Base-by-base conservation (phyloP, 768 basidiomycete genomes). In the Kwoniella sp. region DNA sequence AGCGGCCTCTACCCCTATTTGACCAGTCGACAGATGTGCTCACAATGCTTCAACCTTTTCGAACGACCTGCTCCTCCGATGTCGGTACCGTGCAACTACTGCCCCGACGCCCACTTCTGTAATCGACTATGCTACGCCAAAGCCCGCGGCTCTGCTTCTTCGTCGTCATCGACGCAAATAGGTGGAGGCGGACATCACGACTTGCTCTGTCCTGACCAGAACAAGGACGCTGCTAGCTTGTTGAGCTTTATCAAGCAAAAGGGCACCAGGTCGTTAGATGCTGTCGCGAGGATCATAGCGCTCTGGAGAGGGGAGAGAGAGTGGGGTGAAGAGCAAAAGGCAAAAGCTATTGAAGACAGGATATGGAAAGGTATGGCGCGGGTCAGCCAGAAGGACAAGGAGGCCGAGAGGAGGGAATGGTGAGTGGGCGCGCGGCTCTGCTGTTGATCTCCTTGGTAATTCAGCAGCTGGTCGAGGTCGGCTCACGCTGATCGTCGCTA, bases 1-100 rank as follows among this genome's bases (percentile, higher is more conserved):
- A 92, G 91, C 88, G 87, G 88, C n/a, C 84, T 93, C 41, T 90
- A 87, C 73, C 87, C 91, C 67, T 78, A 89, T 61, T 88, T 91
- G 77, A 74, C 72, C 61, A 72, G 81, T 9, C 87, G 86, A 2
- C 81, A 61, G 11, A 89, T 90, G 20, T 94, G 92, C 76, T 84
- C 83, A 3, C 85, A 86, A 76, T 94, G 92, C 76, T 88, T 90
- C n/a, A 65, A 63, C 13, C 47, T 47, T 88, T 90, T 20, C 86
- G 86, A 1, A 81, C 90, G 55, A 76, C 78, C 53, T 61, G 78
- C 38, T 78, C 81, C 17, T 80, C 84, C 47, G 80, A 83, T 79
- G 28, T 82, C 85, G 53, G 81, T 87, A 22, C 73, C 85, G 5
- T 91, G 90, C 74, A 81, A 85, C 4, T 80, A 84, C 3, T 83